Percentiles rank a stretch among this genome's conserved stretches.
These are phyloP conservation scores for Eucommia ulmoides DNA, from an alignment of 257 asterid genomes.

Conservation along the genomic window DNA sequence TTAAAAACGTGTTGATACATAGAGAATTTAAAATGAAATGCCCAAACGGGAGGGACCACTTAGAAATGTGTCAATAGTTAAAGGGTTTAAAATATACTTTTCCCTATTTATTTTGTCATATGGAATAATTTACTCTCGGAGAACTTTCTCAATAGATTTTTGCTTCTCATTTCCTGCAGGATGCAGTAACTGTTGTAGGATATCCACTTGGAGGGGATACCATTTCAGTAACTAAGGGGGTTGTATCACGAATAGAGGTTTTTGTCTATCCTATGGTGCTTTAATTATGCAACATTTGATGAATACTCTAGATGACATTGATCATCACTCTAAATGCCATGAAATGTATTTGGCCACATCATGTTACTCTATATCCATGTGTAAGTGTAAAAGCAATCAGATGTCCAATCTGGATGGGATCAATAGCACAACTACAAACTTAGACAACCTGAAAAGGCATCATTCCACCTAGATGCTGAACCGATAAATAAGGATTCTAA, in stretches of 20 bases:
- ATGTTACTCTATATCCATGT: too few species aligned
- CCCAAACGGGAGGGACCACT: too few species aligned
- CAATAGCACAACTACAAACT: too few species aligned
- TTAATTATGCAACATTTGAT: not conserved
- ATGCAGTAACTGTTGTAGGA: conserved; percentile 90
- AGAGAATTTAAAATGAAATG: too few species aligned
- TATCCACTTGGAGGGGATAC: conserved; percentile 99
- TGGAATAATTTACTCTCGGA: too few species aligned
- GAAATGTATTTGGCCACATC: too few species aligned
- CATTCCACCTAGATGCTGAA: not conserved
- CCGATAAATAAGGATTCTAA: not conserved
- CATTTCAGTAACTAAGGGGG: conserved; percentile 95
- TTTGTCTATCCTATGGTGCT: not conserved
- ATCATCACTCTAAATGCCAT: not conserved
- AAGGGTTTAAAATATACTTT: too few species aligned
- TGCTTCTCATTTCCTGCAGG: conserved; percentile 42
- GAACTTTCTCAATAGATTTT: not conserved
- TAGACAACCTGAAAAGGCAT: not conserved
- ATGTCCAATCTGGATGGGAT: too few species aligned
- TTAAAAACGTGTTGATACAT: too few species aligned
- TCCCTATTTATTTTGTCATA: too few species aligned
- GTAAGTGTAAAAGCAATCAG: too few species aligned
- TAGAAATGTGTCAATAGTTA: too few species aligned
- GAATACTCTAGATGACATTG: not conserved
- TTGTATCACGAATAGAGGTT: conserved; percentile 96